Evolutionary conservation across 1,284 basidiomycete genomes (phyloP).

Genomic region (Rhodotorula sp.): DNA sequence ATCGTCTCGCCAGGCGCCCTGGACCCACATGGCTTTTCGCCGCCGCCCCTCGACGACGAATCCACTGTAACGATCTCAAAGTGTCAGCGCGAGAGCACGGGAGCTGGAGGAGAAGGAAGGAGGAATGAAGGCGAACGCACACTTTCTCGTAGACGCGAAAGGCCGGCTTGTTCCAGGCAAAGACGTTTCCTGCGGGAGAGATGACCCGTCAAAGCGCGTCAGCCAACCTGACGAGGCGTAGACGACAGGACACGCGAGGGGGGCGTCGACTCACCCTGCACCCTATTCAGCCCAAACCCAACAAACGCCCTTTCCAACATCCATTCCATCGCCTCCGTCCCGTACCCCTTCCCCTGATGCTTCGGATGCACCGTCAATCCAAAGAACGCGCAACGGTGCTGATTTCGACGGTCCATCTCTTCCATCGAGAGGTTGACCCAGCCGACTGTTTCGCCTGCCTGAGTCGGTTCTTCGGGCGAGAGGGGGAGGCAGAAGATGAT

Average conservation of each 20-base stretch:
- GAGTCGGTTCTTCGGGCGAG: background rate
- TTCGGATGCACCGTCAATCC: background rate
- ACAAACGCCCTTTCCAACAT: conserved; percentile 13
- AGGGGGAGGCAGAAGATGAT: background rate
- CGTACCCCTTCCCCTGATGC: conserved; percentile 18
- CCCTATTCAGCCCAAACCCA: conserved; percentile 4
- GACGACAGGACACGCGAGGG: no score
- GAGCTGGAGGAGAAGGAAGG: background rate
- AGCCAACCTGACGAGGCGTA: background rate
- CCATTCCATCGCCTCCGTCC: conserved; percentile 14
- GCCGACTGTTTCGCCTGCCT: background rate
- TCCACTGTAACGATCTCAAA: background rate
- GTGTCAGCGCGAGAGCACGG: no score
- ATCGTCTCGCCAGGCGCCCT: conserved; percentile 18
- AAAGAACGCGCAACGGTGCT: background rate
- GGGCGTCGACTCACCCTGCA: background rate
- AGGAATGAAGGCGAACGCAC: background rate
- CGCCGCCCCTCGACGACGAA: conserved; percentile 13
- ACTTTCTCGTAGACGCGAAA: conserved; percentile 8
- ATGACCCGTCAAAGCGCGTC: background rate
- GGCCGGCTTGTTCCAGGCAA: conserved; percentile 17
- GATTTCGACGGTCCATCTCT: background rate
- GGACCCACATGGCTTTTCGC: conserved; percentile 2
- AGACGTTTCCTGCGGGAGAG: background rate
- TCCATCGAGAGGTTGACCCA: background rate